Conservation (phyloP, 345 rosid genomes). For the Noccaea bulbosa region DNA sequence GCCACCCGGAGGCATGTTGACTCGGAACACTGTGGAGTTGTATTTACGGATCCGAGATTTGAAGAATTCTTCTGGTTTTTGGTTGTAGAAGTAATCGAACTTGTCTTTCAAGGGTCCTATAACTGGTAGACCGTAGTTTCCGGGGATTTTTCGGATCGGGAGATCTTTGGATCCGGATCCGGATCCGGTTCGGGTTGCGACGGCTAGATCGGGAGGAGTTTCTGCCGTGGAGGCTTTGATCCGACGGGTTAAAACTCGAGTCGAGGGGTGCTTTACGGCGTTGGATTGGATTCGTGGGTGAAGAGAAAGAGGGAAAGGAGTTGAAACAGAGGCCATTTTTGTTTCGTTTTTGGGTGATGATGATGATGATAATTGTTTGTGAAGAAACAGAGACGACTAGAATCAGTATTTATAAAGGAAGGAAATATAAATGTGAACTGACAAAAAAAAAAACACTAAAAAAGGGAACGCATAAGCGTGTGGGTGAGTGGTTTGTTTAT, state of each 20-base stretch:
- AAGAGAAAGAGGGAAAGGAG: constrained; percentile 40
- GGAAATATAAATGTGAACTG: not conserved
- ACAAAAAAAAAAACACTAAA: too few relatives aligned
- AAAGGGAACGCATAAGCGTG: too few relatives aligned
- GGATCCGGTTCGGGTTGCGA: constrained; percentile 22
- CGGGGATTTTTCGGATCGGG: constrained; percentile 70
- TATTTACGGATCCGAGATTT: constrained; percentile 64
- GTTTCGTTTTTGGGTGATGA: not conserved
- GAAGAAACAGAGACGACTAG: not conserved
- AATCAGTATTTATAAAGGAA: not conserved
- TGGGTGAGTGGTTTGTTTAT: too few relatives aligned
- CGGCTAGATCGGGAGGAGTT: constrained; percentile 38
- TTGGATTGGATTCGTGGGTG: constrained; percentile 22
- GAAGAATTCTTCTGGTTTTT: constrained; percentile 74
- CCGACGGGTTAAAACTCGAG: constrained; percentile 33
- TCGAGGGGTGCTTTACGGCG: not conserved
- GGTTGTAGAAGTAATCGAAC: constrained; percentile 69
- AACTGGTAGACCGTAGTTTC: constrained; percentile 70
- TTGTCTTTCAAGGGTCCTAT: constrained; percentile 86
- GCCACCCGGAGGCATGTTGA: constrained; percentile 91
- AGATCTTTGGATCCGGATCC: constrained; percentile 44
- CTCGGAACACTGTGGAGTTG: constrained; percentile 68
- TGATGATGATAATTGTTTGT: not conserved
- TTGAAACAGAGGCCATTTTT: constrained; percentile 47
- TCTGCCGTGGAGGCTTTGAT: constrained; percentile 55